Evolutionary conservation across 1,284 basidiomycete species (phyloP).

Genomic region (Ustilago crameri): DNA sequence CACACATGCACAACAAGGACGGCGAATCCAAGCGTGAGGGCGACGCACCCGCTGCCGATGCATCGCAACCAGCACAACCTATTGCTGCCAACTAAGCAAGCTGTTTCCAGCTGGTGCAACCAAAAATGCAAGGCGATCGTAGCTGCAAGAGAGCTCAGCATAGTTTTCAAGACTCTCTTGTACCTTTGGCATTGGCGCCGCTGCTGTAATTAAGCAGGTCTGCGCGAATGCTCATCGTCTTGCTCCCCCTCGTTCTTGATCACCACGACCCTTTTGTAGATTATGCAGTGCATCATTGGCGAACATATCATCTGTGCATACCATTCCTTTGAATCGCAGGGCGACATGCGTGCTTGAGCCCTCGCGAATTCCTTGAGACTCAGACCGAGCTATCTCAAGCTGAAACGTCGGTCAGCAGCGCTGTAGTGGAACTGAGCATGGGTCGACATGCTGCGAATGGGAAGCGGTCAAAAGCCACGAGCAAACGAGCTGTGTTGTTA

Average conservation of each 20-base stretch:
- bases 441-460: no score
- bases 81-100: constrained; percentile 36
- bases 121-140: constrained; percentile 20
- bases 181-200: background rate
- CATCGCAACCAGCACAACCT: constrained; percentile 35
- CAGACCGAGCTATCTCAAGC: no score
- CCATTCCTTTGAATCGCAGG: background rate
- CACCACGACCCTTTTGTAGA: constrained; percentile 27
- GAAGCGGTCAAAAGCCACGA: no score
- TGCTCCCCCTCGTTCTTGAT: constrained; percentile 20
- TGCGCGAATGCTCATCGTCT: background rate
- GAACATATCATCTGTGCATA: constrained; percentile 13
- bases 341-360: no score
- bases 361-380: no score
- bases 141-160: constrained; percentile 13
- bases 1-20: constrained; percentile 22
- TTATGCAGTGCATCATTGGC: constrained; percentile 29
- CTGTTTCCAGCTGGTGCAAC: background rate
- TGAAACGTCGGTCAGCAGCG: no score
- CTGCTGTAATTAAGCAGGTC: background rate
- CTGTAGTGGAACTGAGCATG: no score
- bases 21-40: constrained; percentile 38
- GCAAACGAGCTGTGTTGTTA: no score
- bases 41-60: constrained; percentile 33
- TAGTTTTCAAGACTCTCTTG: constrained; percentile 3